Conservation (phyloP, 805 yeast species). For the Priceomyces haplophilus region DNA sequence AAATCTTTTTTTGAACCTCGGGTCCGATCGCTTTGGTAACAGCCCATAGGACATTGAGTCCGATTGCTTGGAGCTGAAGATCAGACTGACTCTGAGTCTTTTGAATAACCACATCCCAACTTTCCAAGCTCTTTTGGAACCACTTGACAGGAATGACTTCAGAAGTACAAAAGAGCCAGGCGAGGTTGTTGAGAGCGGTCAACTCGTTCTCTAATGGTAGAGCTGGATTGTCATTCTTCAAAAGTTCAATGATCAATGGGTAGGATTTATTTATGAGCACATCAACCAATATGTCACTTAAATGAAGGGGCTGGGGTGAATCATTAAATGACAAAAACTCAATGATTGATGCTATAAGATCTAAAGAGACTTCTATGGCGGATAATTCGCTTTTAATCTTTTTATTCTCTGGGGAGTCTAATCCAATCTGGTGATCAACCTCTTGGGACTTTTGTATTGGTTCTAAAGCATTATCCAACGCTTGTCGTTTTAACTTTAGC, state of each 20-base stretch:
- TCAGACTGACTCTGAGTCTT: neutral
- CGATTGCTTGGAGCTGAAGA: neutral
- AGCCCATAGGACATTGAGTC: conserved; percentile 39
- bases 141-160: conserved; percentile 37
- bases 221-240: conserved; percentile 28
- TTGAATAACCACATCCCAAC: conserved; percentile 29
- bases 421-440: conserved; percentile 22
- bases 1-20: conserved; percentile 23
- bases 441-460: conserved; percentile 25
- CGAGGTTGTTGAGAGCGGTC: conserved; percentile 66
- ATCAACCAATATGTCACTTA: conserved; percentile 17
- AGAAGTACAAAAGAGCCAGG: conserved; percentile 51
- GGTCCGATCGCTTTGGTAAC: conserved; percentile 36
- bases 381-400: conserved; percentile 53
- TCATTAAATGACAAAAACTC: conserved; percentile 48
- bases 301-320: conserved; percentile 17
- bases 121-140: conserved; percentile 24
- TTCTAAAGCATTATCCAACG: conserved; percentile 35
- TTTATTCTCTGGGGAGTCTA: conserved; percentile 37
- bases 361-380: conserved; percentile 68
- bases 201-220: conserved; percentile 53
- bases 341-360: conserved; percentile 69
- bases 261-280: conserved; percentile 20
- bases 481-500: conserved; percentile 22
- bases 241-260: conserved; percentile 37